Percentiles rank a stretch among this genome's conserved stretches.
Evolutionary conservation across 257 asterid genomes (phyloP).

Genomic region (Gentiana straminea): DNA sequence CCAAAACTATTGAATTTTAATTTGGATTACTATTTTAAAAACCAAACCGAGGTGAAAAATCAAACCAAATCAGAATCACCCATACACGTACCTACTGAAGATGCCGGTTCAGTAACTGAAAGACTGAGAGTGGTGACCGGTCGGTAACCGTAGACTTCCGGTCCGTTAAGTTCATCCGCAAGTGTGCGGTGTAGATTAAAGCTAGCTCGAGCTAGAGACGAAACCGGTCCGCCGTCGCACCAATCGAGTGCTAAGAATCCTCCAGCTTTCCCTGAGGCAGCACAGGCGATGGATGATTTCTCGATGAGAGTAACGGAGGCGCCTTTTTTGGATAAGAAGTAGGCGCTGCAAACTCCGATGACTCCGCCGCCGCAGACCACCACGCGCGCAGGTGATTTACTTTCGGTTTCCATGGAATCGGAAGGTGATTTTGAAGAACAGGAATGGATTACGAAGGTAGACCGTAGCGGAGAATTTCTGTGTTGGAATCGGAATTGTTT

Average conservation of each 20-base stretch:
- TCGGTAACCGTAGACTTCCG: constrained; percentile 66
- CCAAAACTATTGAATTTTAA: too few relatives aligned
- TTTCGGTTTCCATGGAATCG: constrained; percentile 30
- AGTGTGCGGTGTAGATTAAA: constrained; percentile 81
- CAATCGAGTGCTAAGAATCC: constrained; percentile 89
- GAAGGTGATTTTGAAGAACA: constrained; percentile 8
- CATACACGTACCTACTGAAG: not conserved
- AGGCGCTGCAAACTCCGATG: constrained; percentile 90
- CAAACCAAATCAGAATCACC: too few relatives aligned
- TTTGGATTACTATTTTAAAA: too few relatives aligned
- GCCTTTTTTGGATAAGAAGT: constrained; percentile 60
- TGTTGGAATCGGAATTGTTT: constrained; percentile 13
- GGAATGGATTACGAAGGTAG: constrained; percentile 16
- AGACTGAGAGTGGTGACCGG: constrained; percentile 63
- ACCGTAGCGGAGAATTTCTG: constrained; percentile 10
- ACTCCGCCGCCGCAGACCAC: constrained; percentile 96
- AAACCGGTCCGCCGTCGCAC: constrained; percentile 68
- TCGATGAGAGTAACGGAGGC: constrained; percentile 74
- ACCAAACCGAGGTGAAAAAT: too few relatives aligned
- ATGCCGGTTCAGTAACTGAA: constrained; percentile 38
- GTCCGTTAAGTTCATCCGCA: constrained; percentile 71
- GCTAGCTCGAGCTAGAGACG: constrained; percentile 80
- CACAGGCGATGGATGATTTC: constrained; percentile 80
- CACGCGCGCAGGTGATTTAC: constrained; percentile 37
- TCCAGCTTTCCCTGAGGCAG: constrained; percentile 90